phyloP scores from a whole-genome alignment of 192 early-diverging fungal genomes.

The Phlyctochytrium bullatum region DNA sequence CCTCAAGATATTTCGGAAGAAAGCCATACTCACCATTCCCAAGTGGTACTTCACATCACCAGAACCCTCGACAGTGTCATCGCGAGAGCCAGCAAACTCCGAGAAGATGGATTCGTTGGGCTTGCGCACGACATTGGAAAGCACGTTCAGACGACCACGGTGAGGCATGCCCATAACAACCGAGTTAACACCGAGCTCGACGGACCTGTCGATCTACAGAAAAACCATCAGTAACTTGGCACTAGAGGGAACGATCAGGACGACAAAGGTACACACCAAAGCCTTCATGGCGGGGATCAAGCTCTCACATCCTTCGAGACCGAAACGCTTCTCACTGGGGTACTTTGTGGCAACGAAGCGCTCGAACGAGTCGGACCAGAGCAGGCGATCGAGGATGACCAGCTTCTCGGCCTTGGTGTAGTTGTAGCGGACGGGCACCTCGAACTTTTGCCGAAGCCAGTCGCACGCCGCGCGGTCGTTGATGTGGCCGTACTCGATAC shows the following conservation, averaged over 20 bases:
- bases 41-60: conserved; percentile 77
- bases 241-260: no score
- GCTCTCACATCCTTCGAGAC: conserved; percentile 95
- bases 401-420: conserved; percentile 88
- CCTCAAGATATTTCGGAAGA: background rate
- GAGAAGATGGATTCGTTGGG: conserved; percentile 98
- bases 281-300: conserved; percentile 99
- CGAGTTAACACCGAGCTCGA: conserved; percentile 92
- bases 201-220: conserved; percentile 85
- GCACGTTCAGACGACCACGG: conserved; percentile 96
- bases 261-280: conserved; percentile 58
- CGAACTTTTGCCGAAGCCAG: conserved; percentile 92
- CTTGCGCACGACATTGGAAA: conserved; percentile 98
- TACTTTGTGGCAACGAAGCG: conserved; percentile 95
- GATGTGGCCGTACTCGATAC: conserved; percentile 98
- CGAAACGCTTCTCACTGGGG: conserved; percentile 96
- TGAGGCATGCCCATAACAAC: conserved; percentile 99
- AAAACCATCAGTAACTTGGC: background rate
- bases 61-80: conserved; percentile 88
- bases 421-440: conserved; percentile 84
- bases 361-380: conserved; percentile 97
- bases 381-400: conserved; percentile 91
- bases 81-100: conserved; percentile 89
- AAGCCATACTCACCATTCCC: conserved; percentile 33
- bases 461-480: conserved; percentile 93